phyloP scores from a whole-genome alignment of 2,329 filamentous ascomycete species.

The Aspergillus sp. region DNA sequence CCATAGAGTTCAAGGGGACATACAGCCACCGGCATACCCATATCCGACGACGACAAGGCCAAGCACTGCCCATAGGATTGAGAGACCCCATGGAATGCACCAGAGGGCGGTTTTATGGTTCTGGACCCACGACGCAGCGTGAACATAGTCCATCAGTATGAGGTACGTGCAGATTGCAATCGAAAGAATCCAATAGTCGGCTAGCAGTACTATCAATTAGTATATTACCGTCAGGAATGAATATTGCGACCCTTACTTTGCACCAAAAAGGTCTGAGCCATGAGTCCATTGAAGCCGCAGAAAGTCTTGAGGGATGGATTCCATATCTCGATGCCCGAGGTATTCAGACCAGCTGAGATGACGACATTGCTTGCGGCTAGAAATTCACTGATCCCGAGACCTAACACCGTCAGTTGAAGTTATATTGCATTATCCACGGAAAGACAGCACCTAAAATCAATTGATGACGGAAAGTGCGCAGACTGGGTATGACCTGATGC shows the following conservation, averaged over 20 bases:
- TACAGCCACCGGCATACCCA: constrained; percentile 10
- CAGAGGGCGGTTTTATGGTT: constrained; percentile 4
- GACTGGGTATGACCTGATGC: constrained; percentile 7
- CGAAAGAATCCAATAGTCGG: constrained; percentile 12
- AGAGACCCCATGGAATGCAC: constrained; percentile 8
- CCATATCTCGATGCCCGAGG: constrained; percentile 7
- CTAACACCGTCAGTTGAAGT: background rate
- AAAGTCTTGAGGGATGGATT: background rate
- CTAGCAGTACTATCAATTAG: background rate
- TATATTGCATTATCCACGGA: background rate
- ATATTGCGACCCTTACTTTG: background rate
- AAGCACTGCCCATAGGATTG: constrained; percentile 5
- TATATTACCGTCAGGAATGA: background rate
- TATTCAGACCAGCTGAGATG: constrained; percentile 5
- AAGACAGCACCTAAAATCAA: constrained; percentile 5
- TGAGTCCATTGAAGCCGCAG: constrained; percentile 10
- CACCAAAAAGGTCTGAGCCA: constrained; percentile 10
- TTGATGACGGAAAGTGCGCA: constrained; percentile 12
- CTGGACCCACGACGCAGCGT: constrained; percentile 8
- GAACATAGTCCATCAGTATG: constrained; percentile 10
- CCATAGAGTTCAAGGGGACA: background rate
- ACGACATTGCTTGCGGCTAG: constrained; percentile 9
- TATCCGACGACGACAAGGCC: constrained; percentile 10
- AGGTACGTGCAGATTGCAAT: constrained; percentile 12
- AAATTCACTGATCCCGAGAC: constrained; percentile 9